Conservation (phyloP, 1,284 basidiomycete species). For the Ustilago esculenta region DNA sequence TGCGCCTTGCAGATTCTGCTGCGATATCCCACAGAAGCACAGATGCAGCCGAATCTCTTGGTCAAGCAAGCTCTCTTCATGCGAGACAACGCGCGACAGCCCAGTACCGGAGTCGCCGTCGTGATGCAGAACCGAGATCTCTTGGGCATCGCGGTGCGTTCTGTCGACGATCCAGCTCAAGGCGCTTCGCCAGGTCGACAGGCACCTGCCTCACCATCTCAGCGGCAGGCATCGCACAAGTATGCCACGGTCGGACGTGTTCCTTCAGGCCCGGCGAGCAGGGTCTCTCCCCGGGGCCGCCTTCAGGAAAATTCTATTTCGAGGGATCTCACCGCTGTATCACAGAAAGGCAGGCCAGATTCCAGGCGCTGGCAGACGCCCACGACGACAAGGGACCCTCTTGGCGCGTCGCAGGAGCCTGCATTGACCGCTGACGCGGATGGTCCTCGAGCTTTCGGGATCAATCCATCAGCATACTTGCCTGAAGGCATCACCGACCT, state of each 20-base stretch:
- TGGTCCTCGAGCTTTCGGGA: slow-evolving; percentile 26
- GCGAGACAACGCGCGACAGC: slow-evolving; percentile 19
- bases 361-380: slow-evolving; percentile 12
- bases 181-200: neutral
- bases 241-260: slow-evolving; percentile 39
- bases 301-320: slow-evolving; percentile 1
- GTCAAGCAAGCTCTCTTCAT: slow-evolving; percentile 50
- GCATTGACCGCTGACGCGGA: slow-evolving; percentile 1
- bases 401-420: slow-evolving; percentile 9
- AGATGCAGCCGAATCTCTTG: slow-evolving; percentile 23
- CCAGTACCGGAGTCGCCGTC: slow-evolving; percentile 45
- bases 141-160: slow-evolving; percentile 25
- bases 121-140: slow-evolving; percentile 52
- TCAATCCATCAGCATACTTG: slow-evolving; percentile 42
- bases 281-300: slow-evolving; percentile 30
- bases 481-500: slow-evolving; percentile 55
- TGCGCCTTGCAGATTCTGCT: slow-evolving; percentile 53
- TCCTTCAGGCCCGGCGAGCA: slow-evolving; percentile 1
- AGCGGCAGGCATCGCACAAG: slow-evolving; percentile 13
- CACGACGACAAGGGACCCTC: slow-evolving; percentile 7
- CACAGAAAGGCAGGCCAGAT: neutral
- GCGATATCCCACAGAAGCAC: slow-evolving; percentile 41
- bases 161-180: neutral
- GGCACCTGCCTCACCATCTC: slow-evolving; percentile 1
- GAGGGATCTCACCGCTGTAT: neutral